Percentiles rank a stretch among this genome's conserved stretches.
These are phyloP conservation scores for Geosmithia flava DNA, from an alignment of 2,329 filamentous ascomycete genomes.

Conservation along the genomic window DNA sequence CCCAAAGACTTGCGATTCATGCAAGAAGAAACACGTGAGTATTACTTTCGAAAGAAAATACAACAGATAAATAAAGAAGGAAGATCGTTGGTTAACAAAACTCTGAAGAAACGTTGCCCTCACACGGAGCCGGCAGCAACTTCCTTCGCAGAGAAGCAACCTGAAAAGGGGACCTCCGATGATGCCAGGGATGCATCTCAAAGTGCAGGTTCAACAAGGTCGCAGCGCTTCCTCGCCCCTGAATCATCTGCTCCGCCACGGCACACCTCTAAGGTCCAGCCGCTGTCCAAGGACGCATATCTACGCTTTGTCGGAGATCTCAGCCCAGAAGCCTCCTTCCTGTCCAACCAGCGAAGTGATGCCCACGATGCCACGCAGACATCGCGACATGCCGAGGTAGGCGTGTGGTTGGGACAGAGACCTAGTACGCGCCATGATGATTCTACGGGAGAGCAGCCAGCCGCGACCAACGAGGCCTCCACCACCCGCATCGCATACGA, in stretches of 20 bases:
- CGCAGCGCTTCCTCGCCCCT: neutral
- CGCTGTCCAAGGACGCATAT: constrained; percentile 1
- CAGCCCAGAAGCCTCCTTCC: constrained; percentile 10
- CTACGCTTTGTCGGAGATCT: constrained; percentile 10
- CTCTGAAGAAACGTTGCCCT: neutral
- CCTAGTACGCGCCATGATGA: neutral
- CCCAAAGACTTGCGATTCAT: constrained; percentile 3
- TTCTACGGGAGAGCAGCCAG: neutral
- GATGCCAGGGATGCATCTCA: neutral
- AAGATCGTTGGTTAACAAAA: neutral
- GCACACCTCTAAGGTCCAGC: neutral
- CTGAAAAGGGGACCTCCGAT: neutral
- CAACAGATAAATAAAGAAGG: too few species aligned
- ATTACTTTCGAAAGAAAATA: neutral
- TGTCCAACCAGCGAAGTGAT: constrained; percentile 3
- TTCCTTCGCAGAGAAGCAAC: neutral
- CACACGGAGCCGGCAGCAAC: neutral
- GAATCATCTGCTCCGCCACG: neutral
- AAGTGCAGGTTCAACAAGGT: neutral
- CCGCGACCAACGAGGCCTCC: neutral
- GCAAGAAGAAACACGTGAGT: constrained; percentile 6
- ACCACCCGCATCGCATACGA: neutral
- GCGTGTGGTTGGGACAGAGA: constrained; percentile 7
- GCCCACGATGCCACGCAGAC: neutral
- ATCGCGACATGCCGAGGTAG: constrained; percentile 5